Evolutionary conservation across 805 yeast species (phyloP).

Genomic region (Candida bentonensis): DNA sequence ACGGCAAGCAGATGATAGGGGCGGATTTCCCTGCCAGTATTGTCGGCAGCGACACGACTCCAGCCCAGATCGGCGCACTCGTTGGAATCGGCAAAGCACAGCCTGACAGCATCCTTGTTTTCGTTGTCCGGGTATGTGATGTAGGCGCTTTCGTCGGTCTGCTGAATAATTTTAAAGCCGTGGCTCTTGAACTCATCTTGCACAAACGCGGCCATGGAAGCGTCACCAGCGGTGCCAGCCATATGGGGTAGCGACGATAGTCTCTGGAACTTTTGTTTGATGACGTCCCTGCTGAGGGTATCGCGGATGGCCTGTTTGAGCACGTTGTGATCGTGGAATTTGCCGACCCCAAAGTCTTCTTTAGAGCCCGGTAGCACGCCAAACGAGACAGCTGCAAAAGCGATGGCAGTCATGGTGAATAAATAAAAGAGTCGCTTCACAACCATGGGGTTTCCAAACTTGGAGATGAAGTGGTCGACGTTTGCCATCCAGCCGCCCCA

Average conservation of each 20-base stretch:
- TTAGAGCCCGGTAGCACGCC: background rate
- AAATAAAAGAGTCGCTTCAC: background rate
- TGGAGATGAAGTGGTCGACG: background rate
- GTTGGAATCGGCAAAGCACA: background rate
- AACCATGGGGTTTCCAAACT: background rate
- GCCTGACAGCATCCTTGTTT: background rate
- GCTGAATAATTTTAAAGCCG: constrained; percentile 29
- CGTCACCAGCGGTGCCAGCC: constrained; percentile 81
- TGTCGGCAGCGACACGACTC: constrained; percentile 1
- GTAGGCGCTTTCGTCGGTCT: background rate
- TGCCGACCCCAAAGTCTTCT: background rate
- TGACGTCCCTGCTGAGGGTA: background rate
- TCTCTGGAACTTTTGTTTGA: background rate
- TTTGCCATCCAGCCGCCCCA: background rate
- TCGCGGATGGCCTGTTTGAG: constrained; percentile 1
- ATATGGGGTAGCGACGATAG: constrained; percentile 49
- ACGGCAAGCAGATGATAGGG: constrained; percentile 55
- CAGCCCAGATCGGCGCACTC: background rate
- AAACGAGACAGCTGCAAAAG: background rate
- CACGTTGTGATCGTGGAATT: background rate
- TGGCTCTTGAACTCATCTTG: constrained; percentile 42
- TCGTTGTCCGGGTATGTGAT: background rate
- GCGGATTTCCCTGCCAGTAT: constrained; percentile 20
- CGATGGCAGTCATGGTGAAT: background rate
- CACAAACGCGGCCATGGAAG: constrained; percentile 54